Conservation (phyloP, 2,329 filamentous ascomycete genomes). For the Neophaeococcomyces mojaviensis region DNA sequence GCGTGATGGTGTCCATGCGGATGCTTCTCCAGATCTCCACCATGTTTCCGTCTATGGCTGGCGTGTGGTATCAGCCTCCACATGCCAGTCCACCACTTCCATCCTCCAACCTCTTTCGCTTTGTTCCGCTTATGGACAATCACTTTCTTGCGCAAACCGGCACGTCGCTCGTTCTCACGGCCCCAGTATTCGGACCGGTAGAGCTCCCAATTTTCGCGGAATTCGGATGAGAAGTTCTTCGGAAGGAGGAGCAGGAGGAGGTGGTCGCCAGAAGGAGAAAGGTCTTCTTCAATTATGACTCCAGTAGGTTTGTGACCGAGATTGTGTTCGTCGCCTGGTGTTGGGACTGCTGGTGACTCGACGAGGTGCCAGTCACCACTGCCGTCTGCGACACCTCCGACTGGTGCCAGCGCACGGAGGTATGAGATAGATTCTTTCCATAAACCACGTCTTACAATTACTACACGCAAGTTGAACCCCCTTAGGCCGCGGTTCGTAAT, state of each 20-base stretch:
- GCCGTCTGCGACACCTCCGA: slow-evolving; percentile 42
- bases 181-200: slow-evolving; percentile 97
- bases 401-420: slow-evolving; percentile 46
- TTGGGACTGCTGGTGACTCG: slow-evolving; percentile 39
- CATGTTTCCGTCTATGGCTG: neutral
- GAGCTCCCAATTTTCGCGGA: slow-evolving; percentile 93
- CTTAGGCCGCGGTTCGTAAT: slow-evolving; percentile 84
- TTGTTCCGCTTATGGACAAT: slow-evolving; percentile 57
- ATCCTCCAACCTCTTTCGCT: slow-evolving; percentile 60
- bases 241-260: slow-evolving; percentile 84
- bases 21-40: slow-evolving; percentile 24
- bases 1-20: slow-evolving; percentile 20
- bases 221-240: slow-evolving; percentile 90
- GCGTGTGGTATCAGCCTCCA: slow-evolving; percentile 44
- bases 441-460: slow-evolving; percentile 62
- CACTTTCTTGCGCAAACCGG: slow-evolving; percentile 63
- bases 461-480: slow-evolving; percentile 92
- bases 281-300: slow-evolving; percentile 70
- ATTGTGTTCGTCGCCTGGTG: slow-evolving; percentile 29
- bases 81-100: slow-evolving; percentile 75
- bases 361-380: slow-evolving; percentile 66
- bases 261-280: slow-evolving; percentile 82
- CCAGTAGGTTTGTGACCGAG: slow-evolving; percentile 50
- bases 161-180: slow-evolving; percentile 82
- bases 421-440: slow-evolving; percentile 31